Base-by-base conservation (phyloP, 78 protist genomes). In the Thecamonas trahens region DNA sequence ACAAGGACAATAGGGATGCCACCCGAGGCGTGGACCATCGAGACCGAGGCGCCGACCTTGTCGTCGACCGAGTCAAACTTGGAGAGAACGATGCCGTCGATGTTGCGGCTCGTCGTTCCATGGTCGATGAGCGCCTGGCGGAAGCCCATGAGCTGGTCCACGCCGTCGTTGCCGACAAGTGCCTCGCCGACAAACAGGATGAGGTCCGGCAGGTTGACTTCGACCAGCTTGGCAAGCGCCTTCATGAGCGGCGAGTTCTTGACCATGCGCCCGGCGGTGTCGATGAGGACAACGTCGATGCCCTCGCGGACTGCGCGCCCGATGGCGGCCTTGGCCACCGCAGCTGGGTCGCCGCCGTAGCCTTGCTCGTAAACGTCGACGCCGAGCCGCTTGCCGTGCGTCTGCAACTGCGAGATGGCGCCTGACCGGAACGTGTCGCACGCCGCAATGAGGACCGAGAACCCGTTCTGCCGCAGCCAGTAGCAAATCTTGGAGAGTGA, bases 141-240 rank as follows among this genome's bases (percentile, higher is more conserved):
- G 87, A 97, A 97, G 61, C 68, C 67, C 18, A 13, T 32, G 71
- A 97, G 79, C 80, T 98, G 99, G 59, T 97, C 99, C 4, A 97
- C 95, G 26, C 93, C 98, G 64, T 96, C 98, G 63, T 97, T 95
- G 26, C 99, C 99, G 3, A 94, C 99, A 0, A 98, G 88, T 0
- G 99, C 99, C 63, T 98, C 99, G 2, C 99, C 99, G 0, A 98
- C 99, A 31, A 98, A 97, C n/a, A 97, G 70, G 22, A 96, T 95
- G 55, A 93, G 60, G 70, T 97, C 94, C 8, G 98, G 99, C 29
- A 59, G 13, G 69, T 90, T 91, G 53, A 60, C 62, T 20, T 82
- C 45, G 32, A 95, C 88, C 32, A 95, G 72, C 82, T 80, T 87
- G 0, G 94, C 79, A 32, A 98, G 86, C 0, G 94, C 80, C 13